A percentile compares a stretch with the other conserved stretches of the same genome.
phyloP scores from a whole-genome alignment of 2,329 filamentous ascomycete species.

The Colletotrichum destructivum region DNA sequence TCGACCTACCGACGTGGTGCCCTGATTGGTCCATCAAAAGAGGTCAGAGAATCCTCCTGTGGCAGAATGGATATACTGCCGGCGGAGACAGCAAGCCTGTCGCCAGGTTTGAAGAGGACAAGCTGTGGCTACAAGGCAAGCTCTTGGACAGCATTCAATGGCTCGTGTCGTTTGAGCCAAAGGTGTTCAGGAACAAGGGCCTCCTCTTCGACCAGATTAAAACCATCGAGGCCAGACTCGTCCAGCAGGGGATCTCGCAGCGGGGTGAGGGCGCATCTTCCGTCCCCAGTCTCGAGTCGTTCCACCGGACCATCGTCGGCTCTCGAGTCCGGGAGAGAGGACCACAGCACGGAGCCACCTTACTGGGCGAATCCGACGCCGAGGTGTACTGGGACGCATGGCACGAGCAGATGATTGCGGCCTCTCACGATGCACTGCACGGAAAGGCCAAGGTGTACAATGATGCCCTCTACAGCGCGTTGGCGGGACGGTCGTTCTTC shows the following conservation, averaged over 20 bases:
- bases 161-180: too few species aligned
- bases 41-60: conserved; percentile 1
- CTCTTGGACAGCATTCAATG: not conserved
- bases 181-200: too few species aligned
- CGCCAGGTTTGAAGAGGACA: not conserved
- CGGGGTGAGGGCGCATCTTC: too few species aligned
- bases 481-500: not conserved
- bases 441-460: not conserved
- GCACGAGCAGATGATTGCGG: not conserved
- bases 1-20: conserved; percentile 1
- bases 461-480: not conserved
- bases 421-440: not conserved
- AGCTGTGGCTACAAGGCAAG: not conserved
- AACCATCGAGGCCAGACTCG: too few species aligned
- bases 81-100: not conserved
- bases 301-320: too few species aligned
- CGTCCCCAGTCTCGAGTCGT: too few species aligned
- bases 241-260: too few species aligned
- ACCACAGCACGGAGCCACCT: too few species aligned
- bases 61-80: not conserved
- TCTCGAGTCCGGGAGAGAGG: too few species aligned
- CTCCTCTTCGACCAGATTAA: too few species aligned
- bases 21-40: not conserved
- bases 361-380: too few species aligned
- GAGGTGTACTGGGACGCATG: too few species aligned